Evolutionary conservation across 768 basidiomycete genomes (phyloP).

Genomic region (Trametes elegans): DNA sequence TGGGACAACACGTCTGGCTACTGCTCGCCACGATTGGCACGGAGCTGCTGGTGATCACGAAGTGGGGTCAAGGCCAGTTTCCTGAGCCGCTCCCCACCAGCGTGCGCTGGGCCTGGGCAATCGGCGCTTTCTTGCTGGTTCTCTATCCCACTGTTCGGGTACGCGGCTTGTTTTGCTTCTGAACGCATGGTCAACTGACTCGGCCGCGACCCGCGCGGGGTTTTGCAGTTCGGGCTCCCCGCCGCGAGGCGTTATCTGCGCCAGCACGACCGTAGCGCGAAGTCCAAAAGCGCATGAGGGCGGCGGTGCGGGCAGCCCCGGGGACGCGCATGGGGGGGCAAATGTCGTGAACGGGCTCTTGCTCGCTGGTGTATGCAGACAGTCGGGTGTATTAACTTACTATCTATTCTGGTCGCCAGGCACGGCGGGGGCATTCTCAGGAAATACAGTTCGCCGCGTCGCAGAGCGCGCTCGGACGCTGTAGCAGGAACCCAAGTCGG

Average conservation of each 20-base stretch:
- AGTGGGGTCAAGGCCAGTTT: constrained; percentile 80
- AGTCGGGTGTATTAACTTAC: constrained; percentile 15
- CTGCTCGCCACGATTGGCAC: constrained; percentile 83
- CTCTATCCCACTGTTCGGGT: constrained; percentile 72
- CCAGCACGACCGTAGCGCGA: constrained; percentile 32
- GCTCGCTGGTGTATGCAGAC: constrained; percentile 1
- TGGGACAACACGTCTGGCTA: constrained; percentile 90
- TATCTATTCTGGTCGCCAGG: constrained; percentile 18
- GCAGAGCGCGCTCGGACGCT: neutral
- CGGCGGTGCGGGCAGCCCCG: neutral
- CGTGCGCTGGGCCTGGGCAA: constrained; percentile 68
- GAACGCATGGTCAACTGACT: constrained; percentile 14
- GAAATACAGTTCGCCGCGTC: constrained; percentile 3
- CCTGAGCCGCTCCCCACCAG: constrained; percentile 55
- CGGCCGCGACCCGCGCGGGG: constrained; percentile 18
- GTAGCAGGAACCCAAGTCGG: too few relatives aligned
- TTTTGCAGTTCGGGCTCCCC: constrained; percentile 62
- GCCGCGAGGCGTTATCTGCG: constrained; percentile 51
- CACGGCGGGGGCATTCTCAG: constrained; percentile 11
- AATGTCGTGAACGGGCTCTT: neutral
- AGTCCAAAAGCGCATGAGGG: constrained; percentile 29
- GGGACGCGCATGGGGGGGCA: neutral
- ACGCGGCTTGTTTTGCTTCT: constrained; percentile 12
- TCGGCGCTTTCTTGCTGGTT: constrained; percentile 56
- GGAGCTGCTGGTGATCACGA: constrained; percentile 74